phyloP scores from a whole-genome alignment of 306 rosid genomes.

The Acacia acuminata region DNA sequence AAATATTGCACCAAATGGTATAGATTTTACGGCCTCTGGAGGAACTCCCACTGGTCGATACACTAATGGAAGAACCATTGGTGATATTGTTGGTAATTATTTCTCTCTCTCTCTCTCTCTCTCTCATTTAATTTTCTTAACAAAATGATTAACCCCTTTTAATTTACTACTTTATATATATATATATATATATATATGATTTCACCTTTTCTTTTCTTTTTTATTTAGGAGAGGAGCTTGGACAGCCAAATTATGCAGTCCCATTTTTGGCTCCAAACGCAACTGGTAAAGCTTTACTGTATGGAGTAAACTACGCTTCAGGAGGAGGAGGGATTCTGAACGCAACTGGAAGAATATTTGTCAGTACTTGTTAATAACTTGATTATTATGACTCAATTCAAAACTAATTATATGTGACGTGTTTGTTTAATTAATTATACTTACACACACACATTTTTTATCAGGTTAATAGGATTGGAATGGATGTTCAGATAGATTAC shows the following conservation, averaged over 20 bases:
- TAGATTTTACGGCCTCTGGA: constrained; percentile 71
- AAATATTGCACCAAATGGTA: constrained; percentile 78
- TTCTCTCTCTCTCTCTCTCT: background rate
- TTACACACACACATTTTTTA: background rate
- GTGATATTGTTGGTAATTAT: constrained; percentile 73
- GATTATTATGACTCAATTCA: background rate
- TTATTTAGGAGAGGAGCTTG: constrained; percentile 77
- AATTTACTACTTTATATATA: background rate
- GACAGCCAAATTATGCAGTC: constrained; percentile 64
- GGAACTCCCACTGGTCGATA: constrained; percentile 91
- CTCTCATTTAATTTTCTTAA: background rate
- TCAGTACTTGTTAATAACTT: constrained; percentile 30
- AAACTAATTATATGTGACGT: background rate
- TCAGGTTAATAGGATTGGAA: constrained; percentile 86
- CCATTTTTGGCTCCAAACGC: constrained; percentile 84
- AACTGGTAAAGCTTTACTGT: constrained; percentile 59
- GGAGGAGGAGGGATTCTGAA: constrained; percentile 95
- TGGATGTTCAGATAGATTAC: constrained; percentile 89
- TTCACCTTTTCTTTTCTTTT: background rate
- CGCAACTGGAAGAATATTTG: constrained; percentile 98
- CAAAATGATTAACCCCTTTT: background rate
- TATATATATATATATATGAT: background rate
- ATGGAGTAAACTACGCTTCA: constrained; percentile 94
- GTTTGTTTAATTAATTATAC: constrained; percentile 12
- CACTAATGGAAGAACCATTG: constrained; percentile 95